phyloP scores from a whole-genome alignment of 331 rosid species.

The Prunus yedoensis region DNA sequence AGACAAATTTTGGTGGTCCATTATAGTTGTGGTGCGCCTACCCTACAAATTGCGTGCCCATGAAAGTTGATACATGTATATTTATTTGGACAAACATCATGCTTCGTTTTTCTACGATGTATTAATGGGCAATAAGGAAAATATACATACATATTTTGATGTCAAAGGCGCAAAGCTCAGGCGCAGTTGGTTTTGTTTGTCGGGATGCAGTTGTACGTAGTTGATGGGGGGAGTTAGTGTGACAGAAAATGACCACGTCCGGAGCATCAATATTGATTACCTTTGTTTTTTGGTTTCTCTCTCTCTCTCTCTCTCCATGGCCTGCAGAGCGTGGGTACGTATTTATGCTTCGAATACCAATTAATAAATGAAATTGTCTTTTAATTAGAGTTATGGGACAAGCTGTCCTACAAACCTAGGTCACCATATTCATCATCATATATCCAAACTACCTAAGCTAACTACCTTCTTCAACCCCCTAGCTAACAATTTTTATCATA shows the following conservation, averaged over 20 bases:
- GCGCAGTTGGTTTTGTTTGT: not conserved
- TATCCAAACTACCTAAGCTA: constrained; percentile 19
- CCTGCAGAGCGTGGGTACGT: not conserved
- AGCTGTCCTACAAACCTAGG: not conserved
- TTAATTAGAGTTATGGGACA: not conserved
- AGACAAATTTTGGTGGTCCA: too few species aligned
- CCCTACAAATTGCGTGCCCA: too few species aligned
- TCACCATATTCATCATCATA: not conserved
- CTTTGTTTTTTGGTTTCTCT: not conserved
- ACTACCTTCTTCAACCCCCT: not conserved
- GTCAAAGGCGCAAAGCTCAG: not conserved
- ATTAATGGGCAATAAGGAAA: too few species aligned
- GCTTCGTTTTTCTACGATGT: too few species aligned
- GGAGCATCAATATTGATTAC: constrained; percentile 4
- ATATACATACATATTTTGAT: not conserved
- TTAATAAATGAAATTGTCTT: not conserved
- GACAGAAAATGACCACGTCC: constrained; percentile 18
- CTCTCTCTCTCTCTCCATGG: not conserved
- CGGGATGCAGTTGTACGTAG: not conserved
- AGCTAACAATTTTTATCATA: too few species aligned
- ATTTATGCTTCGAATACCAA: constrained; percentile 5
- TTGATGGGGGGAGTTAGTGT: not conserved
- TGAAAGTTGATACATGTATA: too few species aligned
- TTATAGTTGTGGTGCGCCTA: too few species aligned
- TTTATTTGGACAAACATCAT: too few species aligned